These are phyloP conservation scores for Phialophora expanda DNA, from an alignment of 2,329 filamentous ascomycete genomes.

Conservation along the genomic window DNA sequence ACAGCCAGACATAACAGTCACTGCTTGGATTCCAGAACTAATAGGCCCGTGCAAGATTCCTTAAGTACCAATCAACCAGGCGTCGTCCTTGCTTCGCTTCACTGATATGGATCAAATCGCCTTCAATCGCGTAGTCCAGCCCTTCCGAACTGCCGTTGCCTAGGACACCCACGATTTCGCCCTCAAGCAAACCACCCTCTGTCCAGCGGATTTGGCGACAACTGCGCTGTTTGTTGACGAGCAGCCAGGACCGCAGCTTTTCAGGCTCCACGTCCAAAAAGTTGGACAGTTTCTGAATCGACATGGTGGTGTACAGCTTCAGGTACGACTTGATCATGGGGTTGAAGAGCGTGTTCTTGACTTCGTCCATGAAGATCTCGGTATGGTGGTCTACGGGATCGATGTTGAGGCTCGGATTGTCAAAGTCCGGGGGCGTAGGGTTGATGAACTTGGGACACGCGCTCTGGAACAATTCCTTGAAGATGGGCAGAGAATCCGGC, in stretches of 20 bases:
- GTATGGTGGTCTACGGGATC: conserved; percentile 98
- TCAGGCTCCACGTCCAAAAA: conserved; percentile 98
- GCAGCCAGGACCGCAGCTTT: conserved; percentile 87
- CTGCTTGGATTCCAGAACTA: conserved; percentile 51
- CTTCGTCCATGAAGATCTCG: conserved; percentile 98
- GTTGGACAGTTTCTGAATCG: conserved; percentile 94
- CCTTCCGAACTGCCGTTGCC: conserved; percentile 75
- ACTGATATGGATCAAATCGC: conserved; percentile 96
- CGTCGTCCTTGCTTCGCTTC: conserved; percentile 98
- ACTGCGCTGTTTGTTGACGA: conserved; percentile 98
- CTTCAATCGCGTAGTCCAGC: conserved; percentile 94
- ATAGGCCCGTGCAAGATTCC: conserved; percentile 95
- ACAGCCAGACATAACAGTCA: background rate
- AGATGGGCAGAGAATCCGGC: conserved; percentile 91
- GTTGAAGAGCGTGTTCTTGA: conserved; percentile 97
- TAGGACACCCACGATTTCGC: conserved; percentile 69
- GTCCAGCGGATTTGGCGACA: conserved; percentile 88
- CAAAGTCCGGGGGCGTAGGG: conserved; percentile 94
- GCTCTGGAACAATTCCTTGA: conserved; percentile 95
- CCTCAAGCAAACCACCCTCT: conserved; percentile 86
- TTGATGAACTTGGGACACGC: conserved; percentile 99
- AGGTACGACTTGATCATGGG: conserved; percentile 98
- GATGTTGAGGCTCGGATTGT: conserved; percentile 92
- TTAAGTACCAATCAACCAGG: conserved; percentile 98
- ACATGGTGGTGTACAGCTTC: conserved; percentile 99